Evolutionary conservation across 805 yeast genomes (phyloP).

Genomic region (Saccharomycopsis lassenensis): DNA sequence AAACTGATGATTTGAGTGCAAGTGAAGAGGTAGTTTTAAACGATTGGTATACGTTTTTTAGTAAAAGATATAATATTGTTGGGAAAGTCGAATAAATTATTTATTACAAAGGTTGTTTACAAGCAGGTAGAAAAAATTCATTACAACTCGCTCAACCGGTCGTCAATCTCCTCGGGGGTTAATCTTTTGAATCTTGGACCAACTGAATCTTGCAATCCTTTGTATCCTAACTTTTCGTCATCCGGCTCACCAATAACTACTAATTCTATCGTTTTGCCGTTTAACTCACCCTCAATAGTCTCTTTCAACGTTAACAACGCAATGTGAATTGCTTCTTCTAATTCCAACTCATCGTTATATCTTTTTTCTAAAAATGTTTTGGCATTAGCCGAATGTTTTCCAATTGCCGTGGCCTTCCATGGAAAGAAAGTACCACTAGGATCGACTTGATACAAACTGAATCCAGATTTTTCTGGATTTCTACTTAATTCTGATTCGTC

Average conservation of each 20-base stretch:
- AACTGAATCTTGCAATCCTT: slow-evolving; percentile 60
- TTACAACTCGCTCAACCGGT: slow-evolving; percentile 84
- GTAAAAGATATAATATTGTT: slow-evolving; percentile 32
- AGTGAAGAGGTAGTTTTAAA: slow-evolving; percentile 51
- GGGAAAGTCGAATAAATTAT: slow-evolving; percentile 15
- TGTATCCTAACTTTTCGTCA: slow-evolving; percentile 71
- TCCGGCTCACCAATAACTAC: slow-evolving; percentile 78
- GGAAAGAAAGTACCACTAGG: slow-evolving; percentile 98
- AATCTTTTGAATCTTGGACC: slow-evolving; percentile 90
- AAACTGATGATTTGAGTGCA: slow-evolving; percentile 40
- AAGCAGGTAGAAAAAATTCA: not conserved
- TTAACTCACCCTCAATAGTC: slow-evolving; percentile 95
- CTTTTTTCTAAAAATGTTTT: slow-evolving; percentile 95
- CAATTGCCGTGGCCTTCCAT: slow-evolving; percentile 99
- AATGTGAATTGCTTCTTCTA: slow-evolving; percentile 96
- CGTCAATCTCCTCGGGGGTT: slow-evolving; percentile 86
- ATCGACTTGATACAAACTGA: slow-evolving; percentile 89
- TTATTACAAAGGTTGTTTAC: not conserved
- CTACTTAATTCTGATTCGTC: slow-evolving; percentile 40
- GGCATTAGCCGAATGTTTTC: slow-evolving; percentile 92
- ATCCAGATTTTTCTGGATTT: slow-evolving; percentile 28
- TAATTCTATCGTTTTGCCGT: slow-evolving; percentile 91
- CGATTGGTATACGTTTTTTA: slow-evolving; percentile 64
- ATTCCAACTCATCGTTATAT: slow-evolving; percentile 94
- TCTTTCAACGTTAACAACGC: slow-evolving; percentile 91